Evolutionary conservation across 257 asterid genomes (phyloP).

Genomic region (Solanum virginianum): DNA sequence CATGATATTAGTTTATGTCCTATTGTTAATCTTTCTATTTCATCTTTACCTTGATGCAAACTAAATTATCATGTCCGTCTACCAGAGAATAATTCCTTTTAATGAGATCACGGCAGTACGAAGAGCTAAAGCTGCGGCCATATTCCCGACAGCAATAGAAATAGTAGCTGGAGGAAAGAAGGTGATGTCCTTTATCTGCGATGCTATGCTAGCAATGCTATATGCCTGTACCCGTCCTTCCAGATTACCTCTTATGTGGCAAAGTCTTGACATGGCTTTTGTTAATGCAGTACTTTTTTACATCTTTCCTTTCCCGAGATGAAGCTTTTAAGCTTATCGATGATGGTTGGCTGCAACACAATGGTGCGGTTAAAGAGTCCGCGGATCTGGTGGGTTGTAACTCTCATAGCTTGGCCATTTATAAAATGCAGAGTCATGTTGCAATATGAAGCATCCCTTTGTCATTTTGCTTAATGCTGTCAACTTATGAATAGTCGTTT

Average conservation of each 20-base stretch:
- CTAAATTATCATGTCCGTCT: background rate
- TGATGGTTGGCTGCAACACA: conserved; percentile 75
- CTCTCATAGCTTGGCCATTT: background rate
- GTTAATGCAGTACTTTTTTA: conserved; percentile 75
- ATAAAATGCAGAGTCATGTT: background rate
- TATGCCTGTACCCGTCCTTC: background rate
- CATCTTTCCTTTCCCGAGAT: conserved; percentile 95
- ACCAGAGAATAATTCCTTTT: conserved; percentile 71
- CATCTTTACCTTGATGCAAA: background rate
- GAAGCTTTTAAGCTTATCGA: conserved; percentile 88
- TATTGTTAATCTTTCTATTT: background rate
- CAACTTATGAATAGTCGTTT: background rate
- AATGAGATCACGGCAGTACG: conserved; percentile 66
- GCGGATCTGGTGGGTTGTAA: conserved; percentile 49
- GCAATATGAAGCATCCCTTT: background rate
- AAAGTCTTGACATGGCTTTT: background rate
- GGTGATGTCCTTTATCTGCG: conserved; percentile 28
- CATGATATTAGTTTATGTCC: background rate
- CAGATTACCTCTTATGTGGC: background rate
- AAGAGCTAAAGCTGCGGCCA: conserved; percentile 86
- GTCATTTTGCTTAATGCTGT: background rate
- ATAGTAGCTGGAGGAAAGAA: conserved; percentile 73
- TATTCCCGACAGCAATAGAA: conserved; percentile 95
- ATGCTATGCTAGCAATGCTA: background rate
- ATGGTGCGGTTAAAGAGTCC: conserved; percentile 30